A percentile compares a stretch with the other conserved stretches of the same genome.
Conservation (phyloP, 495 filamentous ascomycete genomes). For the Aspergillus nanangensis region DNA sequence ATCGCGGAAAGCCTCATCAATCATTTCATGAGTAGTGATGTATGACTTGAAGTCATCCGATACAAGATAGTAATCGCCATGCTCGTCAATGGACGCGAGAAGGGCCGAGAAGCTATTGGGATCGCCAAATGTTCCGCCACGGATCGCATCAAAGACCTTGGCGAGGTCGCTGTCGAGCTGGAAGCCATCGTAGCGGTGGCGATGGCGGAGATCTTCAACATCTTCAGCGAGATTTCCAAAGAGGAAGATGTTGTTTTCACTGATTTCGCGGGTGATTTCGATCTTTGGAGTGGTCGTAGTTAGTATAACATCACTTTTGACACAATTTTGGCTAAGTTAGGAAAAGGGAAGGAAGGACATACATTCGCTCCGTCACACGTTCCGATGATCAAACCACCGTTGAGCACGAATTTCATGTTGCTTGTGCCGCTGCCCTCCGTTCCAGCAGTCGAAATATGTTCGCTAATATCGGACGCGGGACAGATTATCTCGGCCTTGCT, state of each 20-base stretch:
- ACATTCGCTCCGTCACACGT: constrained; percentile 98
- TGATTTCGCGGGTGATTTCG: constrained; percentile 96
- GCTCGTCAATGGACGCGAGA: constrained; percentile 76
- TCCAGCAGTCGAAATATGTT: constrained; percentile 97
- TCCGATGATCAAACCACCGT: constrained; percentile 94
- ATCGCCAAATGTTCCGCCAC: constrained; percentile 72
- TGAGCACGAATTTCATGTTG: constrained; percentile 99
- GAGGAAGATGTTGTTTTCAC: constrained; percentile 95
- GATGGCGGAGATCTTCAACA: constrained; percentile 92
- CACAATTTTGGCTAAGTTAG: background rate
- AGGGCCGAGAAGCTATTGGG: constrained; percentile 70
- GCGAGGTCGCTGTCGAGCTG: constrained; percentile 68
- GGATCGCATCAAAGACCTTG: constrained; percentile 80
- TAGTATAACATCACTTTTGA: background rate
- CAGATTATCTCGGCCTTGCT: constrained; percentile 97
- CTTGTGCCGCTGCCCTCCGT: constrained; percentile 70
- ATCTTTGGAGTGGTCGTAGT: constrained; percentile 52
- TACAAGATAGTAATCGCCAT: constrained; percentile 96
- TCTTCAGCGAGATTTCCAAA: constrained; percentile 96
- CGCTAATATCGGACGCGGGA: constrained; percentile 92
- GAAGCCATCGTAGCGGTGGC: constrained; percentile 78
- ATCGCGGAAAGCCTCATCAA: constrained; percentile 86
- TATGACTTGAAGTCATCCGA: constrained; percentile 96
- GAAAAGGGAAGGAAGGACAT: constrained; percentile 28
- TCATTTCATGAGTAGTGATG: constrained; percentile 78